Evolutionary conservation across 345 rosid species (phyloP), one percentile per base, ranked within the genome.

Genomic region (Capsella bursapastoris): DNA sequence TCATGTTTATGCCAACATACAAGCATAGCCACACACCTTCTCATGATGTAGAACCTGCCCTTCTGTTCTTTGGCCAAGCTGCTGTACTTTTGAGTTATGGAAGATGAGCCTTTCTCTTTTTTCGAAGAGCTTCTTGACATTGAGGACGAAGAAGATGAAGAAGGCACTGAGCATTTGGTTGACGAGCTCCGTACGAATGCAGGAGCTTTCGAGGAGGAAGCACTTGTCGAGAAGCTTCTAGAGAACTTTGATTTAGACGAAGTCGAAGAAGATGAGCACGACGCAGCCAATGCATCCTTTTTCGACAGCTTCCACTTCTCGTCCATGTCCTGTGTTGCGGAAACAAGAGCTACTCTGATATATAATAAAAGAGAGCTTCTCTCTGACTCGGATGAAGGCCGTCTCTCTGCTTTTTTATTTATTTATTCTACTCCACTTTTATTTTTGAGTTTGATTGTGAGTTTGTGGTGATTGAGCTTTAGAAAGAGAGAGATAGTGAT

Each of bases 1-100:
- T 94, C 91, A 79, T 94, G 97, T 62, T 90, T 94, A 79, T 89
- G 95, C 98, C 98, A 94, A 48, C 97, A 91, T 73, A 90, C 97
- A 68, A 94, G 98, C 98, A 94, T 94, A 49, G 98, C 96, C 66
- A 94, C 96, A 80, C 98, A 94, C 64, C 96, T 83, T 73, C 97
- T 88, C 93, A 94, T 94, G 82, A 94, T 91, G 68, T 94, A 94
- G 73, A 94, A 91, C 74, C 91, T 87, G 5, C 97, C 91, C 83
- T 94, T 94, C 60, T 94, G 96, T 75, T 94, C 97, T 77, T 94
- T 91, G 35, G 98, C 98, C 66, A 94, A 52, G 88, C 83, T 87
- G 71, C 89, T 89, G 57, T 90, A 94, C 71, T 91, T 94, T 43
- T 81, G 84, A 3, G 93, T 71, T 52, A 88, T 84, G 45, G 91